Base-by-base conservation (phyloP, 2,329 filamentous ascomycete genomes). In the Diplodia scrobiculata region DNA sequence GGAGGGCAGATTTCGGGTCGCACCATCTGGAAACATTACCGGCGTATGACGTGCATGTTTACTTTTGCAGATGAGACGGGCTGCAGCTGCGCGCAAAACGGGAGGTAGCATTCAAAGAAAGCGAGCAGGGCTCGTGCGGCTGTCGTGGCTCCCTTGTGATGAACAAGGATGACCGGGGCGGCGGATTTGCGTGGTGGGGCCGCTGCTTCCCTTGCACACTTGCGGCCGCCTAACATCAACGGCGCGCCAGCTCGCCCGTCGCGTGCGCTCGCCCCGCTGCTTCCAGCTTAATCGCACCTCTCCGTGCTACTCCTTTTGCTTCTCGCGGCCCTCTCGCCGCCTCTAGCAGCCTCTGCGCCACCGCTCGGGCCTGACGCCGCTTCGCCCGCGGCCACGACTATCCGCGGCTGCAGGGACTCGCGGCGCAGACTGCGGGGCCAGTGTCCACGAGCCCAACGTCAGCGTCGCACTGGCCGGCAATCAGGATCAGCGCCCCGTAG, bases 361-460 rank as follows among this genome's bases (percentile, higher is more conserved):
- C 41, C 36, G 41, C 17, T 6, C n/a, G 41, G 41, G 6, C 7
- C 41, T 13, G 41, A 36, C 34, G 34, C 34, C 34, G 34, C 10
- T 36, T 36, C 1, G 2, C 10, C 51, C 27, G 51, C 17, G 21
- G 36, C 36, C 54, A 47, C 54, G 54, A 47, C 21, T 27, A 47
- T n/a, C 4, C 11, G 19, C 54, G 10, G 54, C 36, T 45, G 34
- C 36, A 58, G 54, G 54, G 36, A 14, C 21, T 45, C n/a, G 52
- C 19, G 54, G 54, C 36, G 54, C 36, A 19, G 55, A n/a, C 38
- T 19, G 55, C 38, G 36, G 45, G 58, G 58, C 58, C 27, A 36
- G 48, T 36, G 58, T 21, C 48, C 58, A 62, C 58, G 58, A 62
- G 58, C 58, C 58, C 58, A 50, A 25, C 58, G 58, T 62, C 58